phyloP scores from a whole-genome alignment of 2,329 filamentous ascomycete species.

The Aureobasidium sp. region DNA sequence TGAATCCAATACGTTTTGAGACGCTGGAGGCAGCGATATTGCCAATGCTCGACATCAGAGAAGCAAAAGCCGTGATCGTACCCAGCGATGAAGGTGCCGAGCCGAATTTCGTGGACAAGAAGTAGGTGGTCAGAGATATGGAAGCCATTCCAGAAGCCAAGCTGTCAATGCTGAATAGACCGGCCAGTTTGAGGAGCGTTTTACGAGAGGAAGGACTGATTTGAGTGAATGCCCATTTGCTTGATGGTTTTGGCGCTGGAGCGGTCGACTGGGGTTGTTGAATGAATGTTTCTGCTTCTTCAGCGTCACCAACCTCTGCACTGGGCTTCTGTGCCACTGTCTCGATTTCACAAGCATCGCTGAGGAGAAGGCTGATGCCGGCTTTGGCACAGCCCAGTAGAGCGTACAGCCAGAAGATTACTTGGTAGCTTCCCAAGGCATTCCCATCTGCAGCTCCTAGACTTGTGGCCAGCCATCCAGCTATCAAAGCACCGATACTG shows the following conservation, averaged over 20 bases:
- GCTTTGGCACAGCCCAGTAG: slow-evolving; percentile 33
- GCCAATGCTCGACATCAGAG: slow-evolving; percentile 32
- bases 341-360: slow-evolving; percentile 28
- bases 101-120: slow-evolving; percentile 48
- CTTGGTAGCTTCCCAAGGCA: slow-evolving; percentile 29
- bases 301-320: slow-evolving; percentile 18
- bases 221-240: slow-evolving; percentile 35
- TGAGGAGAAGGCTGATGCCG: slow-evolving; percentile 30
- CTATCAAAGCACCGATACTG: slow-evolving; percentile 21
- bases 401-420: slow-evolving; percentile 37
- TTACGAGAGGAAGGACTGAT: slow-evolving; percentile 48
- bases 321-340: slow-evolving; percentile 19
- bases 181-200: slow-evolving; percentile 53
- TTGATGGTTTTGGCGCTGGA: neutral
- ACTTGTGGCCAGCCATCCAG: slow-evolving; percentile 30
- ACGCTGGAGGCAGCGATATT: slow-evolving; percentile 52
- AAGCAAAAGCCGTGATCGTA: slow-evolving; percentile 43
- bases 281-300: slow-evolving; percentile 7
- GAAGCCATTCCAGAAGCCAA: slow-evolving; percentile 59
- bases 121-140: slow-evolving; percentile 45
- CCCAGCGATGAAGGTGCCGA: slow-evolving; percentile 45
- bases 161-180: slow-evolving; percentile 60
- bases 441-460: slow-evolving; percentile 28
- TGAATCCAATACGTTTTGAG: slow-evolving; percentile 52
- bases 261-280: neutral